phyloP scores from a whole-genome alignment of 805 yeast genomes.

The Wickerhamiella parazyma region DNA sequence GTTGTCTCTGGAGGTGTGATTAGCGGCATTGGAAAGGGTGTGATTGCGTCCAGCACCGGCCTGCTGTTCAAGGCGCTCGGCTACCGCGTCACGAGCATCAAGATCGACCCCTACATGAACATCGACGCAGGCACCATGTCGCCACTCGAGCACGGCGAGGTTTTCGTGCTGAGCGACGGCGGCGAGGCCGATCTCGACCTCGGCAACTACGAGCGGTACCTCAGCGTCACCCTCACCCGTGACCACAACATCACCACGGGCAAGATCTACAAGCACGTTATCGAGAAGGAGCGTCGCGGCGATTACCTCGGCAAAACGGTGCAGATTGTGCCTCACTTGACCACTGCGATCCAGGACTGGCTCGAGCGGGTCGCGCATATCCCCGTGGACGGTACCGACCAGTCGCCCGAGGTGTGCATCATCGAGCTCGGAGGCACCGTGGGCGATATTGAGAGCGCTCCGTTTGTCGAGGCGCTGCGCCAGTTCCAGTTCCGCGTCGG shows the following conservation, averaged over 20 bases:
- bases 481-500: slow-evolving; percentile 98
- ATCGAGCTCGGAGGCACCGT: slow-evolving; percentile 98
- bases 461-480: slow-evolving; percentile 96
- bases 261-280: slow-evolving; percentile 86
- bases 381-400: slow-evolving; percentile 82
- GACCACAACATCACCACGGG: slow-evolving; percentile 98
- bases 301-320: slow-evolving; percentile 98
- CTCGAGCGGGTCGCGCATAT: slow-evolving; percentile 80
- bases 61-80: slow-evolving; percentile 87
- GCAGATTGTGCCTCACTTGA: slow-evolving; percentile 96
- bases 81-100: slow-evolving; percentile 88
- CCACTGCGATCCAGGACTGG: slow-evolving; percentile 98
- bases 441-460: slow-evolving; percentile 98
- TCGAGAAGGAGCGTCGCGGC: slow-evolving; percentile 88
- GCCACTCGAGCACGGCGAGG: slow-evolving; percentile 98
- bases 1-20: slow-evolving; percentile 99
- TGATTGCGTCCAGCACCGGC: slow-evolving; percentile 91
- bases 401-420: slow-evolving; percentile 91
- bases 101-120: slow-evolving; percentile 98
- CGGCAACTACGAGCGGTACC: slow-evolving; percentile 95
- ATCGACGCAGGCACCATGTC: slow-evolving; percentile 99
- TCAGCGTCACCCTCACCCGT: slow-evolving; percentile 80
- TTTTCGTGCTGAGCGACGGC: slow-evolving; percentile 94
- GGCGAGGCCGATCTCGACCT: slow-evolving; percentile 97
- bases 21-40: slow-evolving; percentile 99